Percentiles rank a stretch among this genome's conserved stretches.
phyloP scores from a whole-genome alignment of 2,329 filamentous ascomycete species.

The Zymoseptoria crescenta region DNA sequence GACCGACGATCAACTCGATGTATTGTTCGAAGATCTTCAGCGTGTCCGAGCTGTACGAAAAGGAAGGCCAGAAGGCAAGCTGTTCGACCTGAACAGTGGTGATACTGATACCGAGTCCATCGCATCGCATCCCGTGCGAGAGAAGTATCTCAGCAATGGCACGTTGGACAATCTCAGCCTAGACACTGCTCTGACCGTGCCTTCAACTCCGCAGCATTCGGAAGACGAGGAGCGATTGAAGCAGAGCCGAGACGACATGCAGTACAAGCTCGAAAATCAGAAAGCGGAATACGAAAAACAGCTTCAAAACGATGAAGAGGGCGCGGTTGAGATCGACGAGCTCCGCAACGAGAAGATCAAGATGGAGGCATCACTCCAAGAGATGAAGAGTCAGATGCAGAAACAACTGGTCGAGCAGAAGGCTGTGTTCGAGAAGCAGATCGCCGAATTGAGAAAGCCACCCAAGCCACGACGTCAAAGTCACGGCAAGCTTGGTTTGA shows the following conservation, averaged over 20 bases:
- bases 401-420: conserved; percentile 76
- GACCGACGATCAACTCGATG: conserved; percentile 89
- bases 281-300: conserved; percentile 76
- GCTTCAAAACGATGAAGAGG: conserved; percentile 65
- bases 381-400: conserved; percentile 82
- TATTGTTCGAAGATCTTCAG: conserved; percentile 89
- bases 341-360: conserved; percentile 72
- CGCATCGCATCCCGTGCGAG: conserved; percentile 65
- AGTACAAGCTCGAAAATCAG: conserved; percentile 71
- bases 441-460: conserved; percentile 58
- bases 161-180: conserved; percentile 90
- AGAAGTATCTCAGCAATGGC: conserved; percentile 92
- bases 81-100: conserved; percentile 41
- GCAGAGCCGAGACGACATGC: conserved; percentile 73
- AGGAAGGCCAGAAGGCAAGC: conserved; percentile 49
- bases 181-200: conserved; percentile 89
- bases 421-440: conserved; percentile 73
- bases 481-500: conserved; percentile 50
- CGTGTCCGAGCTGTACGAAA: conserved; percentile 77
- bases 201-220: conserved; percentile 76
- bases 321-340: conserved; percentile 72
- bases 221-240: conserved; percentile 71
- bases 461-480: conserved; percentile 16
- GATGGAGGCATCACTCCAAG: conserved; percentile 74
- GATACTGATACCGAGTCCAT: conserved; percentile 82